Evolutionary conservation across 345 rosid species (phyloP), one percentile per base, ranked within the genome.

Genomic region (Eucalyptus coolabah): DNA sequence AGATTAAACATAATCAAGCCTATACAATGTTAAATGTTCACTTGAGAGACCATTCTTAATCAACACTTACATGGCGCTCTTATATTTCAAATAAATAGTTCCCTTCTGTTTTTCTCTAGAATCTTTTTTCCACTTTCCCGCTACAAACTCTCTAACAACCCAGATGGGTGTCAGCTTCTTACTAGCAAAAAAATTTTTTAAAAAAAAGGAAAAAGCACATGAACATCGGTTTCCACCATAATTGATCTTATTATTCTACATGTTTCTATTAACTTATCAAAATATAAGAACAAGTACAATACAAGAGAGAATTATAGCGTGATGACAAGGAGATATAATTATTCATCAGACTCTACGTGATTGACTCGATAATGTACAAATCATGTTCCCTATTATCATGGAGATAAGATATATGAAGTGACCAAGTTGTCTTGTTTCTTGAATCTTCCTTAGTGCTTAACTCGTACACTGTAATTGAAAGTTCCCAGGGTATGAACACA

Each of bases 151-250:
- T 65, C 40, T 15, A 16, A 65, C 40, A n/a, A 65, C 40, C 37
- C 3, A 15, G 1, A 65, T 8, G 19, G 77, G 37, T n/a, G 77
- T n/a, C 3, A n/a, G 21, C 21, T 65, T 65, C 10, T 65, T 65
- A 7, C 37, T 21, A 9, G 34, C 34, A 30, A 28, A 63, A 63
- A 1, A 50, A n/a, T n/a, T n/a, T n/a, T n/a, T 15, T 15, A 1
- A 7, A 51, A 16, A n/a, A 4, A n/a, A n/a, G n/a, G n/a, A n/a
- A 4, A 15, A 0, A 6, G 69, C 37, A 65, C 4, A n/a, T n/a
- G 19, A 65, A 65, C 77, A 65, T 65, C 6, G 19, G 0, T 65
- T 65, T 65, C 37, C 32, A n/a, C 21, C 37, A n/a, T 65, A 65
- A 65, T n/a, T n/a, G 21, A n/a, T 65, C 17, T 4, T 15, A 7